Percentiles rank a stretch among this genome's conserved stretches.
These are phyloP conservation scores for Trichaptum fuscoviolaceum DNA, from an alignment of 768 basidiomycete genomes.

Conservation along the genomic window DNA sequence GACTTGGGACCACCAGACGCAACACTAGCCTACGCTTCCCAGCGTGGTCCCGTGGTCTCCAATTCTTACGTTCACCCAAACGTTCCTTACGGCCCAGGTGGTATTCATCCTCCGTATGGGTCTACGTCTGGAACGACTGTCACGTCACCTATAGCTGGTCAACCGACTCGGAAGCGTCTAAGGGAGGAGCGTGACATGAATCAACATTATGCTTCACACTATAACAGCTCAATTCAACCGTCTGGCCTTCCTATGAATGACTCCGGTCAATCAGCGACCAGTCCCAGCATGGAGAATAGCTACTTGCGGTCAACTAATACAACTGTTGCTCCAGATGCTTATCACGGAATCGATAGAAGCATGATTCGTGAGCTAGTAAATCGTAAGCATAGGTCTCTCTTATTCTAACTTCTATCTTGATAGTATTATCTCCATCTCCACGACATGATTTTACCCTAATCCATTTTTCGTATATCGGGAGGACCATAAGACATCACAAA, in stretches of 20 bases:
- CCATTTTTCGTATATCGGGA: neutral
- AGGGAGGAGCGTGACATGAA: constrained; percentile 36
- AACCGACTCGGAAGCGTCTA: constrained; percentile 43
- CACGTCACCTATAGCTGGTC: constrained; percentile 12
- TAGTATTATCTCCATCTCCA: neutral
- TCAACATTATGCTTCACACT: constrained; percentile 30
- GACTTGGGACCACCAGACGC: neutral
- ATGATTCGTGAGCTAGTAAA: neutral
- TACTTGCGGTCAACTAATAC: neutral
- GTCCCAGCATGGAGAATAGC: neutral
- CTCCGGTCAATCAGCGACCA: neutral
- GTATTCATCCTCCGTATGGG: constrained; percentile 18
- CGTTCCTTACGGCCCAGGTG: constrained; percentile 16
- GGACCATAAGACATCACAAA: neutral
- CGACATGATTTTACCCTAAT: neutral
- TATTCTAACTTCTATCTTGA: neutral
- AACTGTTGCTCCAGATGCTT: neutral
- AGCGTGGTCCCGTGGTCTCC: constrained; percentile 3
- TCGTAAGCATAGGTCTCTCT: neutral
- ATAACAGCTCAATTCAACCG: constrained; percentile 25
- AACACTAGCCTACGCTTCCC: constrained; percentile 4
- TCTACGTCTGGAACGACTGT: neutral
- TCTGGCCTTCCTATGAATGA: neutral
- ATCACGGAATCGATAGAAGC: neutral
- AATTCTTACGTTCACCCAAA: constrained; percentile 11